Evolutionary conservation across 2,329 filamentous ascomycete genomes (phyloP).

Genomic region (Xylariaceae sp.): DNA sequence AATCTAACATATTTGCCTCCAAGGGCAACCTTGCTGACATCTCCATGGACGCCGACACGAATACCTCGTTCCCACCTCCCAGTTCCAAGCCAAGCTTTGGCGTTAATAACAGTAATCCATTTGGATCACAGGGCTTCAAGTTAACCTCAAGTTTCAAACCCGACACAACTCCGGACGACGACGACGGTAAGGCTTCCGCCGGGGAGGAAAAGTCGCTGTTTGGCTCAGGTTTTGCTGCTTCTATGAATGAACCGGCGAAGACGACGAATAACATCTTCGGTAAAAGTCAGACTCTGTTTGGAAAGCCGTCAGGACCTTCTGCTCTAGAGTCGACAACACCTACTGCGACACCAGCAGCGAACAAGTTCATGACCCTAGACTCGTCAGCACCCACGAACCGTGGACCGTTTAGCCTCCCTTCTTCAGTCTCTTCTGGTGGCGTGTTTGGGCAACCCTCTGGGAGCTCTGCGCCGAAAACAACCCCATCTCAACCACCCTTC

Average conservation of each 20-base stretch:
- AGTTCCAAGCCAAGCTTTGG: slow-evolving; percentile 35
- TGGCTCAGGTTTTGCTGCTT: slow-evolving; percentile 55
- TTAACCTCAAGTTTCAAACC: slow-evolving; percentile 62
- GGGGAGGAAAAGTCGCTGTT: slow-evolving; percentile 49
- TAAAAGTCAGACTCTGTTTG: slow-evolving; percentile 20
- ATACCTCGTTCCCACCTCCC: slow-evolving; percentile 37
- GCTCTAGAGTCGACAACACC: slow-evolving; percentile 42
- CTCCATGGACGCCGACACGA: slow-evolving; percentile 32
- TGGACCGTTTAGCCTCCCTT: slow-evolving; percentile 35
- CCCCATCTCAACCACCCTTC: slow-evolving; percentile 37
- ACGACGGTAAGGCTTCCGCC: slow-evolving; percentile 34
- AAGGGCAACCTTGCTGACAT: slow-evolving; percentile 33
- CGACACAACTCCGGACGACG: slow-evolving; percentile 56
- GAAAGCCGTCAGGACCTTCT: slow-evolving; percentile 18
- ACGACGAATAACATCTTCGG: slow-evolving; percentile 32
- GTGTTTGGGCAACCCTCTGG: slow-evolving; percentile 23
- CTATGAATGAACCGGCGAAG: slow-evolving; percentile 46
- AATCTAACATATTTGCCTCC: slow-evolving; percentile 38
- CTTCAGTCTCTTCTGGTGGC: slow-evolving; percentile 21
- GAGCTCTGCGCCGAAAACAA: slow-evolving; percentile 34
- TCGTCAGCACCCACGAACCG: slow-evolving; percentile 32
- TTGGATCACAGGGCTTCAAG: slow-evolving; percentile 58
- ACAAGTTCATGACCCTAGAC: slow-evolving; percentile 39
- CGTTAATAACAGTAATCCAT: slow-evolving; percentile 29
- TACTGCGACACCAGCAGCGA: slow-evolving; percentile 47